These are phyloP conservation scores for Colletotrichum theobromicola DNA, from an alignment of 2,329 filamentous ascomycete species.

Conservation along the genomic window DNA sequence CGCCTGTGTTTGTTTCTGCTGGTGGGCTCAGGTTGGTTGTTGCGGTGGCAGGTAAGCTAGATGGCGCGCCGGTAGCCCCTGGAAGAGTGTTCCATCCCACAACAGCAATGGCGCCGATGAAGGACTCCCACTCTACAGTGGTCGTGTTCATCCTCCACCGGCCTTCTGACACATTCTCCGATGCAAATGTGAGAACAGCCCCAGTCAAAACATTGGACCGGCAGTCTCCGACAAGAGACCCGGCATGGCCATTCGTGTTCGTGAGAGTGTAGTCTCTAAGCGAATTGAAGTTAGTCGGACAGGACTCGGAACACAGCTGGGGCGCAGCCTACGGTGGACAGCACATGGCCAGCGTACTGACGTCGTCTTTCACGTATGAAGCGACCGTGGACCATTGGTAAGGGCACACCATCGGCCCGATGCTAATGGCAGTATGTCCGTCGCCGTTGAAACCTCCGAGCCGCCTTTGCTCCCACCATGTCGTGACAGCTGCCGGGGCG, in stretches of 20 bases:
- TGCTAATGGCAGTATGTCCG: background rate
- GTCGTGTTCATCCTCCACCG: background rate
- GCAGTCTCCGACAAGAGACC: background rate
- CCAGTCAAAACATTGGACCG: background rate
- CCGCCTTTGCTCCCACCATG: conserved; percentile 1
- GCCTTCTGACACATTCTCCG: background rate
- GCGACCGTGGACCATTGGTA: background rate
- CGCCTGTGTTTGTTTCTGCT: background rate
- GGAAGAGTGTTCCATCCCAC: background rate
- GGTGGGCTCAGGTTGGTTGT: background rate
- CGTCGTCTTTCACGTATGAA: background rate
- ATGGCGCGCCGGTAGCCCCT: background rate
- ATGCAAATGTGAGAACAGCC: background rate
- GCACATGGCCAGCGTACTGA: conserved; percentile 1
- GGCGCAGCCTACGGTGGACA: background rate
- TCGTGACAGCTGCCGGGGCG: background rate
- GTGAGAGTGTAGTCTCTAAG: background rate
- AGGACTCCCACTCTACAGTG: background rate
- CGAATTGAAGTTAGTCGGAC: background rate
- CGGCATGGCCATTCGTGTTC: background rate
- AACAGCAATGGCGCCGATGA: background rate
- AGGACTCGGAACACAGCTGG: background rate
- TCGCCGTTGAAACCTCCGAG: background rate
- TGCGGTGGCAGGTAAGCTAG: background rate
- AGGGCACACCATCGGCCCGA: background rate